Conservation (phyloP, 2,329 filamentous ascomycete genomes). For the Diaporthe sp. region DNA sequence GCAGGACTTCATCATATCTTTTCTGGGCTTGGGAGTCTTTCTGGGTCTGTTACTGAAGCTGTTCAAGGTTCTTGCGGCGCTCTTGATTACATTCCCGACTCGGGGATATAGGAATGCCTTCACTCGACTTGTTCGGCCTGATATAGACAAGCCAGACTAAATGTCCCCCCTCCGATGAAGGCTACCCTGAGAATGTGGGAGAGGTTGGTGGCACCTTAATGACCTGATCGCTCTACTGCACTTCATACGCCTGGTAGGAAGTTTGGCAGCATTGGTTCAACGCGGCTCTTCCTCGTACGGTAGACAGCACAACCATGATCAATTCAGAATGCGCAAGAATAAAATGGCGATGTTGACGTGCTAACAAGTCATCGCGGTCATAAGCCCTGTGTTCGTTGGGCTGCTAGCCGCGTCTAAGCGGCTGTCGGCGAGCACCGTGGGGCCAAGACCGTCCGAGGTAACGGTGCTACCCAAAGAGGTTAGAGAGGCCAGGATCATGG, state of each 20-base stretch:
- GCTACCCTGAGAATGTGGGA: not conserved
- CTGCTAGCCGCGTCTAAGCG: not conserved
- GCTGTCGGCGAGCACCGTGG: constrained; percentile 26
- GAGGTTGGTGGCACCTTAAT: not conserved
- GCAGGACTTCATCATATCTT: not conserved
- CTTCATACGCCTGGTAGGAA: too few relatives aligned
- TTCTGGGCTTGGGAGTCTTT: not conserved
- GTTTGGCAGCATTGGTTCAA: not conserved
- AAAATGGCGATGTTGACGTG: not conserved
- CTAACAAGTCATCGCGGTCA: not conserved
- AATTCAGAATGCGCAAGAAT: not conserved
- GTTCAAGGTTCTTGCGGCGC: not conserved
- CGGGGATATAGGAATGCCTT: not conserved
- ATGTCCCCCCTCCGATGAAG: constrained; percentile 1
- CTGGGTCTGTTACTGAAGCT: not conserved
- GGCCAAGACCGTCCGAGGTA: constrained; percentile 26
- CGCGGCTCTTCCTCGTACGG: not conserved
- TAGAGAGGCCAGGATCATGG: constrained; percentile 33
- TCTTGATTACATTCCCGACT: not conserved
- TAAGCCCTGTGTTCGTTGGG: not conserved
- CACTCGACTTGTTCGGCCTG: not conserved
- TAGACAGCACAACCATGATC: not conserved
- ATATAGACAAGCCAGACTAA: not conserved
- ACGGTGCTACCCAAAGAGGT: constrained; percentile 24
- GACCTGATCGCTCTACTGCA: too few relatives aligned